Evolutionary conservation across 331 rosid species (phyloP), one percentile per base, ranked within the genome.

Genomic region (Rosa hybrid): DNA sequence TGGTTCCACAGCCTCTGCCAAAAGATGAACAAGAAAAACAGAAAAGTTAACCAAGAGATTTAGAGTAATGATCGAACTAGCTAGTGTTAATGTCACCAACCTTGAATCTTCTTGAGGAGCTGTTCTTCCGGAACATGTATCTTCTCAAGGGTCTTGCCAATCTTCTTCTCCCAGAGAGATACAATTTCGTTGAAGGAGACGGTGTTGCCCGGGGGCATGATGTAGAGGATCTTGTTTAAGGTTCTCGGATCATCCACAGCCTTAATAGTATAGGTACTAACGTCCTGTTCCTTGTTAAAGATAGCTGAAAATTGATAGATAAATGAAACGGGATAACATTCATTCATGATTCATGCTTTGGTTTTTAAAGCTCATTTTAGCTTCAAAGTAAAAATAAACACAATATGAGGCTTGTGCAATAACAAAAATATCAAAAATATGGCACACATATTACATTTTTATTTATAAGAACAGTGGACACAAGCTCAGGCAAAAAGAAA

Each of bases 241-340:
- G 92, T 87, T 77, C 88, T 87, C 74, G 92, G 88, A 77, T 92
- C 94, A 60, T 92, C 90, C 62, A 89, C 85, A 3, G 89, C 85
- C 81, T 54, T 74, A 6, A 89, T 87, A 2, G 92, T 85, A 20
- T 79, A 89, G 9, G 84, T 77, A 0, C 81, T 92, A 78, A 89
- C 75, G 78, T 83, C 90, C 16, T 89, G 87, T 84, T 92, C 95
- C 72, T 87, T 86, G 81, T 80, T 82, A 49, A 87, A 85, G 70
- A 86, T 65, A 11, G 75, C 92, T 87, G 85, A 78, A 44, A 27
- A 44, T 46, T 14, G 44, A 25, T 50, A 27, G n/a, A 60, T 30
- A 76, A 51, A 63, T 56, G 17, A 60, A 59, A 41, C 11, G 7
- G 20, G 8, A 27, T 59, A 14, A 63, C 68, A 12, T 23, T 27